Base-by-base conservation (phyloP, 1,139 yeast genomes). In the Taphrina flavorubra region DNA sequence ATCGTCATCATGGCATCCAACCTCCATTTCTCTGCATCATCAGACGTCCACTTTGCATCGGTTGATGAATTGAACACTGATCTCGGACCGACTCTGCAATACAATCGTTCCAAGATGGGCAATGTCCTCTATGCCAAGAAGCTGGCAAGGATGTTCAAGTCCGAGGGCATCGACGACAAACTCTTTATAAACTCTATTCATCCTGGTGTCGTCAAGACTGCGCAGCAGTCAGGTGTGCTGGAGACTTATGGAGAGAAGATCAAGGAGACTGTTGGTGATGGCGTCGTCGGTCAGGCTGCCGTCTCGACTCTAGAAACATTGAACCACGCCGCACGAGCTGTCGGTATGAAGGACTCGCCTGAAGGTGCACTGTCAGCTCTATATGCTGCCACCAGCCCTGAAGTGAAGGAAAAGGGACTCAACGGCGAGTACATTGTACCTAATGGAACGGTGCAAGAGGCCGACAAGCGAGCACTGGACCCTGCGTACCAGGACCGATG, bases 171-270 rank as follows among this genome's bases (percentile, higher is more conserved):
- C 11, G 25, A 37, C 20, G 46, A 59, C 36, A 14, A 18, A 34
- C 25, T 65, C 58, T 55, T 56, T 14, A 16, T 65, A 25, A 65
- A 65, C 51, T 57, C 51, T 16, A 44, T 46, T 18, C 68, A 65
- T 51, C 68, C 68, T 10, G 68, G 68, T 36, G 68, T 65, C 2
- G 68, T 65, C 68, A 57, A 56, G 51, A 65, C 68, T n/a, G 51
- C 68, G n/a, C 68, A 65, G 51, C 68, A 65, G 37, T 39, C 58
- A n/a, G 68, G 62, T 18, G 68, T 51, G 14, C 37, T 57, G 14
- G 68, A 65, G 31, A 46, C 68, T 6, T 65, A 65, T 34, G 58
- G 25, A 10, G 63, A 65, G 40, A 65, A 65, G 44, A 51, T 57
- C 42, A 46, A 63, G 59, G 55, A 42, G 18, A 39, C 36, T 3